Conservation (phyloP, 306 rosid genomes). For the Cicer yamashitae region DNA sequence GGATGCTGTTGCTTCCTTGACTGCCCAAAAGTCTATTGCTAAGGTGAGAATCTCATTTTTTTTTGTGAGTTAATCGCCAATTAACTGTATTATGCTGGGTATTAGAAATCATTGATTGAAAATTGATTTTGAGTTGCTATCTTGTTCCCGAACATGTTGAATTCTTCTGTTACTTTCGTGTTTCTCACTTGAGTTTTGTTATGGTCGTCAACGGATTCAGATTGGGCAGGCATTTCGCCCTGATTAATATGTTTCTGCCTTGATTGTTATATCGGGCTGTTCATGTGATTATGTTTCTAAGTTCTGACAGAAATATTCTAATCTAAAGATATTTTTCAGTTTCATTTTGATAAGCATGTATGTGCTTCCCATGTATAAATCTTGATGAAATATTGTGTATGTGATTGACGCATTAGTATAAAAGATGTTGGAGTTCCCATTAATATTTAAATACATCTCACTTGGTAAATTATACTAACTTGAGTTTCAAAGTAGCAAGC, state of each 20-base stretch:
- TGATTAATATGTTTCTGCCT: not conserved
- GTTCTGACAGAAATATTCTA: conserved; percentile 1
- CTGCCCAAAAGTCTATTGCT: conserved; percentile 66
- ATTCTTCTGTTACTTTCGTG: not conserved
- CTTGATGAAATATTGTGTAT: not conserved
- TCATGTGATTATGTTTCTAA: not conserved
- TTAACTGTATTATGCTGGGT: not conserved
- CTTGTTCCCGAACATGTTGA: conserved; percentile 1
- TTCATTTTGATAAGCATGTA: conserved; percentile 1
- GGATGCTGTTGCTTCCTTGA: conserved; percentile 59
- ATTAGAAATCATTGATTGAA: conserved; percentile 6
- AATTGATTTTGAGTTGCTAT: conserved; percentile 14
- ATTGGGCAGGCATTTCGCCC: not conserved
- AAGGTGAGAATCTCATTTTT: conserved; percentile 56
- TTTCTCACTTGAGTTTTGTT: not conserved
- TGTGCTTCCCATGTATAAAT: not conserved
- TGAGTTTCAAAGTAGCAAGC: not conserved
- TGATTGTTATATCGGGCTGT: not conserved
- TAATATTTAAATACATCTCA: conserved; percentile 9
- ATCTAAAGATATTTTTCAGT: not conserved
- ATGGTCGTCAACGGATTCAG: not conserved
- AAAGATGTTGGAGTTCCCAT: not conserved
- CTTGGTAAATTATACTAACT: not conserved
- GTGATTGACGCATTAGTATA: conserved; percentile 8
- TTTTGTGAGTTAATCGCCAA: not conserved